These are phyloP conservation scores for Leccinum sublutescens DNA, from an alignment of 768 basidiomycete genomes.

Conservation along the genomic window DNA sequence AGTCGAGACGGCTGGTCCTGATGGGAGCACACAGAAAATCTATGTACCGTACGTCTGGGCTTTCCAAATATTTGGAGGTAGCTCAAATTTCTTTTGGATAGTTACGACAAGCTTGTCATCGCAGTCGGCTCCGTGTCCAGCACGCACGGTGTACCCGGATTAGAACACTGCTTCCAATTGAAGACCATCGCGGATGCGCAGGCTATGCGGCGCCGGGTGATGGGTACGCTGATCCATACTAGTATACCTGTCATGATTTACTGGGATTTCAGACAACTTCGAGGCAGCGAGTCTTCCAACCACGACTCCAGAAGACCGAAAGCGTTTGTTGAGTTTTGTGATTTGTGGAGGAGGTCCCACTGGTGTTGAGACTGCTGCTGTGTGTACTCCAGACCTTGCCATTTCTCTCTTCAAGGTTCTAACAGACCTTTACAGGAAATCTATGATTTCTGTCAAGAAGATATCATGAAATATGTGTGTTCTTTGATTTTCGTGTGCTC, in stretches of 20 bases:
- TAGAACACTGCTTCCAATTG: conserved; percentile 92
- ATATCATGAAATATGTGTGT: conserved; percentile 87
- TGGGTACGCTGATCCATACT: conserved; percentile 54
- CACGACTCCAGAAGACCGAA: conserved; percentile 82
- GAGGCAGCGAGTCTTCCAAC: conserved; percentile 88
- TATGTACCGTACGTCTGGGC: conserved; percentile 74
- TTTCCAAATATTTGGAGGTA: neutral
- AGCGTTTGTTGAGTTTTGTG: conserved; percentile 85
- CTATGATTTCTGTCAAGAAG: conserved; percentile 95
- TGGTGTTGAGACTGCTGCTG: conserved; percentile 91
- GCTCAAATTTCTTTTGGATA: conserved; percentile 20
- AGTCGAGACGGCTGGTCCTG: conserved; percentile 61
- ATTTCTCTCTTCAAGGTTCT: neutral
- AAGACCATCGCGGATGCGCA: conserved; percentile 93
- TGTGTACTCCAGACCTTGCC: conserved; percentile 29
- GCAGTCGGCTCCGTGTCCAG: conserved; percentile 89
- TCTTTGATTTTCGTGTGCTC: neutral
- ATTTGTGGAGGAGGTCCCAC: conserved; percentile 96
- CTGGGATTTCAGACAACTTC: conserved; percentile 67
- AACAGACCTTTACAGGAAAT: conserved; percentile 58
- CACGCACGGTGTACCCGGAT: conserved; percentile 89
- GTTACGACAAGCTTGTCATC: conserved; percentile 91
- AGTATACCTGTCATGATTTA: neutral
- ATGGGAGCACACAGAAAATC: conserved; percentile 55
- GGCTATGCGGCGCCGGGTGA: conserved; percentile 80